A percentile compares a stretch with the other conserved stretches of the same genome.
Evolutionary conservation across 176 grass and related monocot species (phyloP).

Genomic region (Areca catechu): DNA sequence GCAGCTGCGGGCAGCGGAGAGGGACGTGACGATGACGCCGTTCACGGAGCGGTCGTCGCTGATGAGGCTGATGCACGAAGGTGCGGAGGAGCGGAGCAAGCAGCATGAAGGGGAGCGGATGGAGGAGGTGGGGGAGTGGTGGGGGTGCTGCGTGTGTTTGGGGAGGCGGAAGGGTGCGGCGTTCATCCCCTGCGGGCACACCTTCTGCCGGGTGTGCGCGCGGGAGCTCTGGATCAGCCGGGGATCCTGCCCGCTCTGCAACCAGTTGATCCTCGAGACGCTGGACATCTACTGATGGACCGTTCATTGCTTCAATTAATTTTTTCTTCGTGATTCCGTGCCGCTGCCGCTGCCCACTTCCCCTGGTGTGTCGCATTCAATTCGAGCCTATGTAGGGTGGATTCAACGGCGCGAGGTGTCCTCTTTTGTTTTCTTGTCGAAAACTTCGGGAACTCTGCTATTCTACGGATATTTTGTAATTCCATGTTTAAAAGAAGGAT

Average conservation of each 20-base stretch:
- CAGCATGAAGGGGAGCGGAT: background rate
- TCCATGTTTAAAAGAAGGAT: no score
- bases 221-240: background rate
- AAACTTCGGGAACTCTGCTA: no score
- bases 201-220: slow-evolving; percentile 8
- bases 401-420: no score
- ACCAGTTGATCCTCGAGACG: slow-evolving; percentile 5
- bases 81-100: background rate
- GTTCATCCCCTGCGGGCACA: slow-evolving; percentile 16
- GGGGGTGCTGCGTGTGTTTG: slow-evolving; percentile 16
- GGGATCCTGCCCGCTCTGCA: slow-evolving; percentile 10
- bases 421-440: no score
- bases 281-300: background rate
- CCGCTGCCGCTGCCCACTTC: no score
- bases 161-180: slow-evolving; percentile 13
- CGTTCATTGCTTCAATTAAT: no score
- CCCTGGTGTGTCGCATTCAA: no score
- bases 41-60: background rate
- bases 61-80: background rate
- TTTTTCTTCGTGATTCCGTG: no score
- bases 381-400: no score
- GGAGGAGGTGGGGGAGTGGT: background rate
- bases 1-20: background rate
- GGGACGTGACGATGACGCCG: background rate
- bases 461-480: no score